A percentile compares a stretch with the other conserved stretches of the same genome.
These are phyloP conservation scores for Panaeolus cyanescens DNA, from an alignment of 768 basidiomycete genomes.

Conservation along the genomic window DNA sequence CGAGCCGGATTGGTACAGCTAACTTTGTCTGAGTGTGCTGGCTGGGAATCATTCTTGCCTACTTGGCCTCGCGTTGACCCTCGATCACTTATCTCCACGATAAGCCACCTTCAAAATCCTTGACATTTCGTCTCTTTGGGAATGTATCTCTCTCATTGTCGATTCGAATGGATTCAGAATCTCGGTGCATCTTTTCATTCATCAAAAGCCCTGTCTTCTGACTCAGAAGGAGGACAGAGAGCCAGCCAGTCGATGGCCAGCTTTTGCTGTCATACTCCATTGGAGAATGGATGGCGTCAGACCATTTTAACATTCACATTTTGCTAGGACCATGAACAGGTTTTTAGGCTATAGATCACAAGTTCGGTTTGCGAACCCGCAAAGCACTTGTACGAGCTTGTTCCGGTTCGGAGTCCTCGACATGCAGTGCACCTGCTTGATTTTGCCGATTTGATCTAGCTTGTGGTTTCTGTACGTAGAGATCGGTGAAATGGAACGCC, in stretches of 20 bases:
- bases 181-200: not conserved
- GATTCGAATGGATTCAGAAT: not conserved
- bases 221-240: no score
- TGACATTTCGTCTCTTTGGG: not conserved
- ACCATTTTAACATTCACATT: not conserved
- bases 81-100: constrained; percentile 4
- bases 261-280: not conserved
- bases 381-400: not conserved
- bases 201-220: not conserved
- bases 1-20: not conserved
- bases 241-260: not conserved
- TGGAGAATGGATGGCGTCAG: not conserved
- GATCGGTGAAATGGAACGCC: constrained; percentile 30
- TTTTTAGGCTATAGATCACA: not conserved
- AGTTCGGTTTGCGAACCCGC: not conserved
- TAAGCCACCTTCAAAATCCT: not conserved
- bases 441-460: constrained; percentile 12
- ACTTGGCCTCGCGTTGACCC: constrained; percentile 1
- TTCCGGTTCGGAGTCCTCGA: constrained; percentile 2
- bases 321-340: not conserved
- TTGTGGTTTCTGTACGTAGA: constrained; percentile 20
- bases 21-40: constrained; percentile 2
- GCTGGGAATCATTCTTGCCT: constrained; percentile 1
- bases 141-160: not conserved
- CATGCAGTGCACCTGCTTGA: constrained; percentile 2